Conservation (phyloP, 2,329 filamentous ascomycete genomes). For the Phialophora chinensis region DNA sequence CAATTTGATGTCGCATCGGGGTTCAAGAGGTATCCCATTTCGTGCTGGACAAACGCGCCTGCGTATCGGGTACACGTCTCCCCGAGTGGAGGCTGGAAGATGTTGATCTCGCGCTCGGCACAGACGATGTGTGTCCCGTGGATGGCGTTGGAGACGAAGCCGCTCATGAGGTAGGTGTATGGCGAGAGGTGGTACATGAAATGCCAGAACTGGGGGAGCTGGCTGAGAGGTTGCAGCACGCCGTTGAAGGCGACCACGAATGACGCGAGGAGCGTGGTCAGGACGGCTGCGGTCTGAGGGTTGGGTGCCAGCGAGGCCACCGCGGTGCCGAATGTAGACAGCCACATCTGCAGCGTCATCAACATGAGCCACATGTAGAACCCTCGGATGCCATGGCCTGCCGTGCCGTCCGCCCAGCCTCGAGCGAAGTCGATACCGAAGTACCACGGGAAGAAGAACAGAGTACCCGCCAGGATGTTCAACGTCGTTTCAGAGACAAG, state of each 20-base stretch:
- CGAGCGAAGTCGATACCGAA: no score
- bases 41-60: no score
- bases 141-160: constrained; percentile 53
- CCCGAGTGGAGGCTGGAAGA: constrained; percentile 30
- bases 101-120: constrained; percentile 61
- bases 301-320: constrained; percentile 70
- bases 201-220: constrained; percentile 69
- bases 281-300: constrained; percentile 72
- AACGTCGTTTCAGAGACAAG: no score
- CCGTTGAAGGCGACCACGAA: constrained; percentile 73
- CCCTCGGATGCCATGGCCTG: neutral
- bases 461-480: no score
- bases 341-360: constrained; percentile 16
- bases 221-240: constrained; percentile 68
- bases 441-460: no score
- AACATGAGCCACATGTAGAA: constrained; percentile 16
- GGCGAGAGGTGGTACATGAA: constrained; percentile 72
- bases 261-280: constrained; percentile 54
- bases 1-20: no score
- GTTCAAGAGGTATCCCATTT: no score
- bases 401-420: no score
- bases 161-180: constrained; percentile 67
- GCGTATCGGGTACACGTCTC: no score
- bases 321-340: constrained; percentile 75
- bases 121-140: constrained; percentile 59